These are phyloP conservation scores for Exophiala viscosa DNA, from an alignment of 2,329 filamentous ascomycete genomes.

Conservation along the genomic window DNA sequence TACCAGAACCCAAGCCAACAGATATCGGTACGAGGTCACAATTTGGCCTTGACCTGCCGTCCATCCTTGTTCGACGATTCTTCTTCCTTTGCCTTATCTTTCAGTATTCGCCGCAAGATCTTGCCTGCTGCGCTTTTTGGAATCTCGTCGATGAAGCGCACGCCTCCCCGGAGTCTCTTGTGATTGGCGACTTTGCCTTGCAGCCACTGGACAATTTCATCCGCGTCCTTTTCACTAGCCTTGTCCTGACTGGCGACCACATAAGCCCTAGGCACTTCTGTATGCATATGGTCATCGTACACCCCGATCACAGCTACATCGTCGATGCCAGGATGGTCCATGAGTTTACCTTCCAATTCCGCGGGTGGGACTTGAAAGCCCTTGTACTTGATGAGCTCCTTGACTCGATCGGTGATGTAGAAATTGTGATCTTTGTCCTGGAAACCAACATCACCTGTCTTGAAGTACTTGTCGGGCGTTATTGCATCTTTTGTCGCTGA, in stretches of 20 bases:
- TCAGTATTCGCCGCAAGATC: slow-evolving; percentile 45
- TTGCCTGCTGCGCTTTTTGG: slow-evolving; percentile 42
- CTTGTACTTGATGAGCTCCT: slow-evolving; percentile 54
- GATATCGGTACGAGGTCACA: slow-evolving; percentile 30
- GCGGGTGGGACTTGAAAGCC: slow-evolving; percentile 50
- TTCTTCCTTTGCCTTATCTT: slow-evolving; percentile 42
- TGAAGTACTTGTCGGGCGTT: slow-evolving; percentile 72
- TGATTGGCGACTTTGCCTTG: slow-evolving; percentile 32
- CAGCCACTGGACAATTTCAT: slow-evolving; percentile 34
- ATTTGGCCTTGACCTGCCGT: slow-evolving; percentile 36
- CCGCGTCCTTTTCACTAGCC: slow-evolving; percentile 37
- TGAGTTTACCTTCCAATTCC: slow-evolving; percentile 46
- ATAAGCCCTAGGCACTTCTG: slow-evolving; percentile 44
- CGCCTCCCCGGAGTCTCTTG: slow-evolving; percentile 38
- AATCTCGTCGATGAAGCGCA: slow-evolving; percentile 32
- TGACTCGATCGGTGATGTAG: slow-evolving; percentile 84
- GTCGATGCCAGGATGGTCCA: slow-evolving; percentile 41
- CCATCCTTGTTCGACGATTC: slow-evolving; percentile 22
- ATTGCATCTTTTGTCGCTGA: slow-evolving; percentile 55
- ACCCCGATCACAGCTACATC: slow-evolving; percentile 49
- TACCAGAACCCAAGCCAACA: not conserved
- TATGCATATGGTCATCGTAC: slow-evolving; percentile 33
- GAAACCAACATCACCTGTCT: slow-evolving; percentile 81
- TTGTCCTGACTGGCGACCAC: slow-evolving; percentile 46
- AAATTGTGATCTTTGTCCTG: slow-evolving; percentile 73